phyloP scores from a whole-genome alignment of 768 basidiomycete genomes.

The Pleurotus citrinopileatus region DNA sequence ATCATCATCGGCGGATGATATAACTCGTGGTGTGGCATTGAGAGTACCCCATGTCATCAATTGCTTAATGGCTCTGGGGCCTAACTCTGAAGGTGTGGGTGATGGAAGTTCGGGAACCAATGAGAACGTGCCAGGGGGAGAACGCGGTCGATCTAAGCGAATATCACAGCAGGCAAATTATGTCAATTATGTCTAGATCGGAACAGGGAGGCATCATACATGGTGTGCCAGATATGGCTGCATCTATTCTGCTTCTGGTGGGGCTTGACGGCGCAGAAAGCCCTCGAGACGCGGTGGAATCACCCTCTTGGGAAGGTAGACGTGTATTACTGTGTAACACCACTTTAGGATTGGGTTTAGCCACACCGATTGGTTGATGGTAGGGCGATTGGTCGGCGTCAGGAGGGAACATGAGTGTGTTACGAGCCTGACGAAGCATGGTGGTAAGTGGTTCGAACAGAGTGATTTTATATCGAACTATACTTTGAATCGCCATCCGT shows the following conservation, averaged over 20 bases:
- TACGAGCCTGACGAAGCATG: constrained; percentile 64
- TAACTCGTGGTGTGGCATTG: constrained; percentile 85
- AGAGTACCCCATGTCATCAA: constrained; percentile 98
- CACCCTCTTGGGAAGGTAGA: constrained; percentile 67
- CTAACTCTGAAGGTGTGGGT: constrained; percentile 79
- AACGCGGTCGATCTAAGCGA: constrained; percentile 57
- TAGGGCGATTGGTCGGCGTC: constrained; percentile 88
- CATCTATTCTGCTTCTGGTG: constrained; percentile 84
- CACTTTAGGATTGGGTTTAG: constrained; percentile 44
- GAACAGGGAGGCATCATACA: constrained; percentile 44
- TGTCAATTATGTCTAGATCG: neutral
- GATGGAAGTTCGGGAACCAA: constrained; percentile 87
- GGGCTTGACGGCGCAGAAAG: constrained; percentile 79
- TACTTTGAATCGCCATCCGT: constrained; percentile 84
- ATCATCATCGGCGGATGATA: constrained; percentile 63
- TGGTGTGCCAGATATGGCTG: constrained; percentile 90
- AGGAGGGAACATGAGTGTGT: constrained; percentile 93
- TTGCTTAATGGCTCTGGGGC: constrained; percentile 80
- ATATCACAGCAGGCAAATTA: constrained; percentile 6
- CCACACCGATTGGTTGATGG: constrained; percentile 35
- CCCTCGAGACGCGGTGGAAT: constrained; percentile 34
- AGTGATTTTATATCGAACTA: constrained; percentile 6
- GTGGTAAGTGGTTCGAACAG: neutral
- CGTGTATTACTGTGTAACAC: constrained; percentile 85
- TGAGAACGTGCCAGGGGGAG: constrained; percentile 59